A percentile compares a stretch with the other conserved stretches of the same genome.
Evolutionary conservation across 225 moss, liverwort and hornwort genomes (phyloP).

Genomic region (Asterella californica): DNA sequence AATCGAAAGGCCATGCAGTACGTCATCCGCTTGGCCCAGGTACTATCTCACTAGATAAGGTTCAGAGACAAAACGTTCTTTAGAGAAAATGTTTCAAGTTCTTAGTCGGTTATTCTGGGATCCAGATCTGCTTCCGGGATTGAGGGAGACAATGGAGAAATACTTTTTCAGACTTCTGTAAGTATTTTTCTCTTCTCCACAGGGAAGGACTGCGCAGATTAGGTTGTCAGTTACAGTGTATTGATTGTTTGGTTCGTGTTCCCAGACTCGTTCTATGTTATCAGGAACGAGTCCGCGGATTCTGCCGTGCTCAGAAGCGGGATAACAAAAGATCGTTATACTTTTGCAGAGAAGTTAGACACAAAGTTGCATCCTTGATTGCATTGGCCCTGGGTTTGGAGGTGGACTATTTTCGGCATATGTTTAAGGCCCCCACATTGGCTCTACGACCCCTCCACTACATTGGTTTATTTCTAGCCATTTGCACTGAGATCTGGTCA

Average conservation of each 20-base stretch:
- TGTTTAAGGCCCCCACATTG: slow-evolving; percentile 58
- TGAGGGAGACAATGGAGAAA: slow-evolving; percentile 59
- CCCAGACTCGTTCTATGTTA: neutral
- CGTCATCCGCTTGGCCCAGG: too few species aligned
- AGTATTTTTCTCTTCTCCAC: slow-evolving; percentile 42
- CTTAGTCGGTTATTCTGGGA: neutral
- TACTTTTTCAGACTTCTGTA: slow-evolving; percentile 62
- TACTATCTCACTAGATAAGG: too few species aligned
- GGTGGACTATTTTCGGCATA: slow-evolving; percentile 54
- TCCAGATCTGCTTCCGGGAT: slow-evolving; percentile 54
- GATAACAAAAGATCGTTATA: neutral
- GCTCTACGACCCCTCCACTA: slow-evolving; percentile 66
- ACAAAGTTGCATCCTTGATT: slow-evolving; percentile 51
- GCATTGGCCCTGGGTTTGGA: slow-evolving; percentile 70
- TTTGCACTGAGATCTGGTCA: neutral
- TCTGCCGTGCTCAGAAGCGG: neutral
- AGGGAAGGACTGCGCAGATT: slow-evolving; percentile 1
- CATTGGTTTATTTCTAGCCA: slow-evolving; percentile 38
- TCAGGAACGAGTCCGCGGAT: neutral
- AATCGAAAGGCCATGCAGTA: too few species aligned
- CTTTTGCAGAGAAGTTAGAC: slow-evolving; percentile 54
- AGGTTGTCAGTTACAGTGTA: neutral
- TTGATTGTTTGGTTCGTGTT: neutral
- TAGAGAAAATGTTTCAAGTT: neutral
- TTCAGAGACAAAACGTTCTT: too few species aligned